Conservation (phyloP, 495 filamentous ascomycete species). For the Cairneyella variabilis region DNA sequence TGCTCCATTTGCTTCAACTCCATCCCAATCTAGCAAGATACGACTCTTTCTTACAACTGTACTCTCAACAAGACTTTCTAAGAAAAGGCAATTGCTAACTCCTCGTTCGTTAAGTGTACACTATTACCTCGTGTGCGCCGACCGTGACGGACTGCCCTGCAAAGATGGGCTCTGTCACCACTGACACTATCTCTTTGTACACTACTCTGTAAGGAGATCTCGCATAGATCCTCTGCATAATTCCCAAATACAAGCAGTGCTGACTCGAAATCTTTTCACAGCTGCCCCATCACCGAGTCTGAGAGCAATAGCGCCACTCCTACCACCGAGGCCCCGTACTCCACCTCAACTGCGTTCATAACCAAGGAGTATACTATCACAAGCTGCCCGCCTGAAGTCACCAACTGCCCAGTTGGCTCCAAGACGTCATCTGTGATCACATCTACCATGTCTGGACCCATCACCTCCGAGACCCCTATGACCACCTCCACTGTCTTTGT, state of each 20-base stretch:
- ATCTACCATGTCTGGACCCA: constrained; percentile 7
- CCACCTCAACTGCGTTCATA: constrained; percentile 16
- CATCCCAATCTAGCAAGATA: constrained; percentile 30
- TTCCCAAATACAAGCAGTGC: no score
- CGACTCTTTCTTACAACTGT: constrained; percentile 55
- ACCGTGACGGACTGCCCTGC: constrained; percentile 54
- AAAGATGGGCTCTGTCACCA: constrained; percentile 29
- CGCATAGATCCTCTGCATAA: no score
- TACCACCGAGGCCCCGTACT: constrained; percentile 30
- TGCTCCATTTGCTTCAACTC: constrained; percentile 7
- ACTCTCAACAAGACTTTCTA: no score
- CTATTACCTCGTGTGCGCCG: constrained; percentile 52
- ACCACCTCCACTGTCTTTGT: constrained; percentile 17
- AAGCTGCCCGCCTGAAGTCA: constrained; percentile 51
- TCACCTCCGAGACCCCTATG: constrained; percentile 29
- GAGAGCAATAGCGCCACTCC: constrained; percentile 6
- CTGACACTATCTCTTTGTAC: constrained; percentile 19
- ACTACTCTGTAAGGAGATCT: no score
- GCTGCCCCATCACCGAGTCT: constrained; percentile 17
- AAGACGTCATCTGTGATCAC: constrained; percentile 24
- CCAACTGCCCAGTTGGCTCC: constrained; percentile 48
- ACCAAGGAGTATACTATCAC: constrained; percentile 42
- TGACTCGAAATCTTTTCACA: no score
- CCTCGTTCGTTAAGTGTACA: no score
- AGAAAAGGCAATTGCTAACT: no score